These are phyloP conservation scores for Trifolium dubium DNA, from an alignment of 306 rosid genomes.

Conservation along the genomic window DNA sequence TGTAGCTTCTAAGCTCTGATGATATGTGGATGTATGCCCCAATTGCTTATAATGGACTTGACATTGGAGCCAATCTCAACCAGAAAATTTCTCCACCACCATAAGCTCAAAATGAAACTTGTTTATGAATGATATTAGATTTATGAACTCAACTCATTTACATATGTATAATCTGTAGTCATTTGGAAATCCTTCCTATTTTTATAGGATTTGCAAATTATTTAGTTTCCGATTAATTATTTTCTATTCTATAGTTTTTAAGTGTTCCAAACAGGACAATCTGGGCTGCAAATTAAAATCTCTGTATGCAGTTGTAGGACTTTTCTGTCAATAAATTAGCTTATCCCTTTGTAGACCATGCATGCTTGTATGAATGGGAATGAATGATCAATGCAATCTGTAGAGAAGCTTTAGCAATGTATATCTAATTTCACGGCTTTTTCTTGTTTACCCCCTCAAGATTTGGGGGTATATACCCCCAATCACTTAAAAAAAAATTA, in stretches of 20 bases:
- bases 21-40: slow-evolving; percentile 96
- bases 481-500: no score
- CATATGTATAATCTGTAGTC: slow-evolving; percentile 6
- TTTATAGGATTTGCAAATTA: slow-evolving; percentile 31
- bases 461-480: no score
- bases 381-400: slow-evolving; percentile 1
- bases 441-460: no score
- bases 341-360: slow-evolving; percentile 1
- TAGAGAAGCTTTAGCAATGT: background rate
- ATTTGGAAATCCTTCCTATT: slow-evolving; percentile 32
- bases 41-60: slow-evolving; percentile 84
- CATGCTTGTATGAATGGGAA: slow-evolving; percentile 7
- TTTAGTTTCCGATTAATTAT: background rate
- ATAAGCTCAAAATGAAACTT: slow-evolving; percentile 40
- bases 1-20: slow-evolving; percentile 88
- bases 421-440: no score
- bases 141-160: slow-evolving; percentile 12
- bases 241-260: background rate
- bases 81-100: slow-evolving; percentile 52
- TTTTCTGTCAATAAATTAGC: background rate
- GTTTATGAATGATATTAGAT: slow-evolving; percentile 20
- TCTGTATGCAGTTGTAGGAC: slow-evolving; percentile 4
- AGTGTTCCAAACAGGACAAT: slow-evolving; percentile 1
- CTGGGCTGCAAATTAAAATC: background rate
- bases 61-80: slow-evolving; percentile 63